Evolutionary conservation across 2,329 filamentous ascomycete species (phyloP), one percentile per base, ranked within the genome.

Genomic region (Arthrobotrys conoides): DNA sequence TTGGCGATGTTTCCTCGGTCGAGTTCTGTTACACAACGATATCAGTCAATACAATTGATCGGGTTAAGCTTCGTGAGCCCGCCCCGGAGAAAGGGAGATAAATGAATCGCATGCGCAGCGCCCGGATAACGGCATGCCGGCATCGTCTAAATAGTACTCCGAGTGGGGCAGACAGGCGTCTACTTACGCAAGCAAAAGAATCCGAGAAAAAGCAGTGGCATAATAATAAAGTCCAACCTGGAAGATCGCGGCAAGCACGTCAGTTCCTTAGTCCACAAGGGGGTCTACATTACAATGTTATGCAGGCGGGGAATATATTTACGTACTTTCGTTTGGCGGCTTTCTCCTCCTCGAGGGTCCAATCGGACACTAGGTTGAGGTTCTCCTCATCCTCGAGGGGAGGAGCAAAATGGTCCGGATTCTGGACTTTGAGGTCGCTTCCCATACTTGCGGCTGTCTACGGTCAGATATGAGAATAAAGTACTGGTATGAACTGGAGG

Each of bases 191-290:
- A 87, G 49, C 86, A 86, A 0, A 88, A 83, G 0, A 89, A 83
- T 0, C 87, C 87, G 0, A 88, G 83, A 46, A 87, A 85, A 0
- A 89, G 84, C 0, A 88, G 83, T 0, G 86, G 85, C 0, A 89
- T 83, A 1, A 89, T 86, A 0, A 85, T 85, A 6, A 82, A 82
- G 75, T 88, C 87, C 49, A 86, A 83, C 80, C 86, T 88, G 83
- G 18, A 84, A 33, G 12, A 69, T 41, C 18, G 38, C 71, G 27
- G 44, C 44, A 67, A 71, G 20, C 48, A 77, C 59, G 61, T 65
- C 59, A 71, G 66, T 69, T 41, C 20, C 18, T 63, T 77, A 75
- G 71, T 44, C 27, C 53, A 46, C 30, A 30, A 6, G n/a, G 30
- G 53, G 71, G 38, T 61, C 48, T 38, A 41, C 51, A 24, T 30